These are phyloP conservation scores for Metschnikowia noctiluminum DNA, from an alignment of 805 yeast genomes.

Conservation along the genomic window DNA sequence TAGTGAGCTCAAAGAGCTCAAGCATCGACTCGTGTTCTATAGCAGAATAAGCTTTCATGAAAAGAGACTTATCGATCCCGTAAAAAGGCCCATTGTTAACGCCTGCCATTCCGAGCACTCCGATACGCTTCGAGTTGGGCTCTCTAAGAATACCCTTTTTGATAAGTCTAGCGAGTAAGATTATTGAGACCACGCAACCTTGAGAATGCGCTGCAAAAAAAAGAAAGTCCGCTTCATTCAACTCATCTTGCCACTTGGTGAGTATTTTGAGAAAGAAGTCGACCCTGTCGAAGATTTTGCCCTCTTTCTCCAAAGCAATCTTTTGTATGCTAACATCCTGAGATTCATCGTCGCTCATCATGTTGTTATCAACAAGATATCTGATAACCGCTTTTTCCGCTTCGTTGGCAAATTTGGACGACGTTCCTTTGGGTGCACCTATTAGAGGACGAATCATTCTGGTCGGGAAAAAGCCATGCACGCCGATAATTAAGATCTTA, in stretches of 20 bases:
- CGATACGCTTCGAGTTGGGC: constrained; percentile 48
- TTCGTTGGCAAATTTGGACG: constrained; percentile 83
- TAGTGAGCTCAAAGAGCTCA: constrained; percentile 87
- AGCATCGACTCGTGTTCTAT: constrained; percentile 83
- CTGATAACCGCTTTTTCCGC: constrained; percentile 73
- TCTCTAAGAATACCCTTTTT: constrained; percentile 47
- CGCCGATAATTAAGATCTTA: constrained; percentile 80
- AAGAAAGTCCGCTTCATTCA: constrained; percentile 74
- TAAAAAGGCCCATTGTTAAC: constrained; percentile 90
- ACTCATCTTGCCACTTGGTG: constrained; percentile 58
- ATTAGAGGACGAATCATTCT: constrained; percentile 77
- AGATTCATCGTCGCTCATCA: constrained; percentile 32
- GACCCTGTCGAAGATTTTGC: constrained; percentile 83
- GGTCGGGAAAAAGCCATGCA: constrained; percentile 95
- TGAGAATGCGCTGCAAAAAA: constrained; percentile 94
- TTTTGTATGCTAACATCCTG: constrained; percentile 61
- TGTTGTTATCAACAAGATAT: constrained; percentile 49
- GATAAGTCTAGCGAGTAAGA: constrained; percentile 69
- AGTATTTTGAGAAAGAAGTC: constrained; percentile 72
- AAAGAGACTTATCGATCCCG: constrained; percentile 79
- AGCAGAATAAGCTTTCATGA: constrained; percentile 84
- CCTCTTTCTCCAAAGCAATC: constrained; percentile 92
- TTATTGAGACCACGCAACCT: constrained; percentile 89
- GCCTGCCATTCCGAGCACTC: constrained; percentile 93
- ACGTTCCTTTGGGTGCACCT: constrained; percentile 97